Evolutionary conservation across 352 stramenopile species (phyloP).

Genomic region (Phytophthora cajani): DNA sequence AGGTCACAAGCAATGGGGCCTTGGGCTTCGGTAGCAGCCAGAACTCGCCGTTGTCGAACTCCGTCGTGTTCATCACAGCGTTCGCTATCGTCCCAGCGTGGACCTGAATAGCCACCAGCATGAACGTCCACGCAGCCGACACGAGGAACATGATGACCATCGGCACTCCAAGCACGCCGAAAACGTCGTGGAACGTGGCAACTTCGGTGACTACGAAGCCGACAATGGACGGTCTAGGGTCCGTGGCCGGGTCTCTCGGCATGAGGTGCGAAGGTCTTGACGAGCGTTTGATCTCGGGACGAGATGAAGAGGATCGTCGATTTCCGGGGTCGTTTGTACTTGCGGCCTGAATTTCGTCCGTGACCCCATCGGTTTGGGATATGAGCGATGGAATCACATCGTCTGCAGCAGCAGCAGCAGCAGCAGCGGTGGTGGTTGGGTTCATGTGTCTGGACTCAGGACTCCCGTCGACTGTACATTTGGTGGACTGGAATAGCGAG

Average conservation of each 20-base stretch:
- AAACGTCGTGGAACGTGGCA: neutral
- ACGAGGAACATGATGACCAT: slow-evolving; percentile 2
- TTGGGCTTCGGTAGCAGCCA: neutral
- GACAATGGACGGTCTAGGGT: neutral
- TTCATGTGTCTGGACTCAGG: neutral
- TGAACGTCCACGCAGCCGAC: neutral
- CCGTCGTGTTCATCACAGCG: neutral
- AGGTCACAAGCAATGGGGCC: neutral
- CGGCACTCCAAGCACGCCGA: neutral
- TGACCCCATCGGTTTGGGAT: neutral
- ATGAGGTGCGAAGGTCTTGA: neutral
- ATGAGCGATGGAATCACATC: neutral
- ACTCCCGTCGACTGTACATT: neutral
- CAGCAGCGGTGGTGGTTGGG: no score
- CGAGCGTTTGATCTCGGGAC: neutral
- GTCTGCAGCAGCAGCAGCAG: neutral
- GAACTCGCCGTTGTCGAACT: neutral
- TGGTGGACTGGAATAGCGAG: neutral
- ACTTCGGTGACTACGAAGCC: neutral
- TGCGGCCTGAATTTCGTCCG: neutral
- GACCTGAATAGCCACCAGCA: neutral
- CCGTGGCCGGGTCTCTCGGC: neutral
- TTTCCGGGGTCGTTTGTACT: neutral
- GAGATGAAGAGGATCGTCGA: neutral
- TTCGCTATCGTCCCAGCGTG: neutral